Base-by-base conservation (phyloP, 305 asterid species). In the Ilex paraguariensis region DNA sequence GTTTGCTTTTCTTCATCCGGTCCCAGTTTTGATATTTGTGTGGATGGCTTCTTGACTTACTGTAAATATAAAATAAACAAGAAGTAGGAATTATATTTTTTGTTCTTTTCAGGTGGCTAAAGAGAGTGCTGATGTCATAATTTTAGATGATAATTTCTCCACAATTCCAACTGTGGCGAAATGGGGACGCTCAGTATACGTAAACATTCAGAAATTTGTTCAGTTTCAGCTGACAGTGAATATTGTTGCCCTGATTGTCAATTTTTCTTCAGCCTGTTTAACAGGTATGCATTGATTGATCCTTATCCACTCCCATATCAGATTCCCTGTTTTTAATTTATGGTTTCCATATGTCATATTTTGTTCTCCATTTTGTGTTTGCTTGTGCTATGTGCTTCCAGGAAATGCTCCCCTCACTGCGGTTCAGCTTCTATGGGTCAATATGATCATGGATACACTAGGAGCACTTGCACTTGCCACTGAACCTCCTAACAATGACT, bases 391-490 rank as follows among this genome's bases (percentile, higher is more conserved):
- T 31, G 48, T 7, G 56, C 49, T 14, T 80, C 31, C 86, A 89
- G 96, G 96, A 46, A 79, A 75, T 49, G 95, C 97, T 61, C 98
- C 98, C 50, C 88, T 93, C 7, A 90, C 98, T 30, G 96, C 96
- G 44, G 99, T 93, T 59, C 99, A 93, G 61, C 96, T 93, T 28
- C 71, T 93, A 74, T 93, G 99, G 99, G 97, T 93, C 33, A 93
- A 93, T 65, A 86, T 93, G 96, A 93, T 93, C 50, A 93, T 93
- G 99, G 99, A 93, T 75, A 93, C 97, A 3, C 77, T 93, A 9
- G 99, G 99, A 9, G 99, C 99, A 28, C 95, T 93, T 49, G 99
- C 97, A 10, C 77, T 93, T 10, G 99, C 99, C 59, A 93, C 99
- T 0, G 97, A 93, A 75, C 97, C 97, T 14, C 96, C 99, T 0